Evolutionary conservation across 225 moss, liverwort and hornwort species (phyloP).

Genomic region (Marchantia polymorpha): DNA sequence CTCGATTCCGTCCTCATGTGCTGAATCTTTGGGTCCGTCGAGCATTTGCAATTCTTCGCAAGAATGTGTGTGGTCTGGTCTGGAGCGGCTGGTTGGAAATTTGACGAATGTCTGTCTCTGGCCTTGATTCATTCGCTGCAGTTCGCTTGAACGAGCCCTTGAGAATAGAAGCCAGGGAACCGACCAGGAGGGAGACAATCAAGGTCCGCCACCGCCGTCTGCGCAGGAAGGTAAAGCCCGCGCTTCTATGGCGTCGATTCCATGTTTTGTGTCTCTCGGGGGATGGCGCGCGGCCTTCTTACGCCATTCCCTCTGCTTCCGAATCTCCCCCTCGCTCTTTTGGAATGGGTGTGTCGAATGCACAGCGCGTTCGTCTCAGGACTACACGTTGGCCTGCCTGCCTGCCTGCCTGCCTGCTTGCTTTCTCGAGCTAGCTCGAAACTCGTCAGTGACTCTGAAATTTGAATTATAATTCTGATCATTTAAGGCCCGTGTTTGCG

Average conservation of each 20-base stretch:
- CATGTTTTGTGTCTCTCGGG: neutral
- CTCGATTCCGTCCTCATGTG: too few relatives aligned
- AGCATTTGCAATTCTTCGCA: neutral
- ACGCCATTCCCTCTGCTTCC: too few relatives aligned
- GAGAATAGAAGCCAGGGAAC: conserved; percentile 68
- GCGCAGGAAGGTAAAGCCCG: conserved; percentile 46
- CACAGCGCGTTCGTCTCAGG: neutral
- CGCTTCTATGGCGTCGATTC: neutral
- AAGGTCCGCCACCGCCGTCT: conserved; percentile 67
- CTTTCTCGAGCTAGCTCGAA: too few relatives aligned
- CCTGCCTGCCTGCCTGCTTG: too few relatives aligned
- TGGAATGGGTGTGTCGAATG: too few relatives aligned
- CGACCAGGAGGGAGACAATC: conserved; percentile 59
- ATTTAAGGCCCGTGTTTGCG: neutral
- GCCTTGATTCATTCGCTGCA: conserved; percentile 19
- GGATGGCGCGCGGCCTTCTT: too few relatives aligned
- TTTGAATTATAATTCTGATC: neutral
- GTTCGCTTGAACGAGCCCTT: conserved; percentile 42
- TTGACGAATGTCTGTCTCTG: neutral
- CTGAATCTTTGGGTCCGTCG: neutral
- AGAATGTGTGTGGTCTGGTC: neutral
- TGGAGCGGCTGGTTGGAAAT: neutral
- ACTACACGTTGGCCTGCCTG: neutral
- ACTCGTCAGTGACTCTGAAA: neutral
- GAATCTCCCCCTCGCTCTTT: too few relatives aligned